Evolutionary conservation across 495 filamentous ascomycete genomes (phyloP), one percentile per base, ranked within the genome.

Genomic region (Neurospora sp.): DNA sequence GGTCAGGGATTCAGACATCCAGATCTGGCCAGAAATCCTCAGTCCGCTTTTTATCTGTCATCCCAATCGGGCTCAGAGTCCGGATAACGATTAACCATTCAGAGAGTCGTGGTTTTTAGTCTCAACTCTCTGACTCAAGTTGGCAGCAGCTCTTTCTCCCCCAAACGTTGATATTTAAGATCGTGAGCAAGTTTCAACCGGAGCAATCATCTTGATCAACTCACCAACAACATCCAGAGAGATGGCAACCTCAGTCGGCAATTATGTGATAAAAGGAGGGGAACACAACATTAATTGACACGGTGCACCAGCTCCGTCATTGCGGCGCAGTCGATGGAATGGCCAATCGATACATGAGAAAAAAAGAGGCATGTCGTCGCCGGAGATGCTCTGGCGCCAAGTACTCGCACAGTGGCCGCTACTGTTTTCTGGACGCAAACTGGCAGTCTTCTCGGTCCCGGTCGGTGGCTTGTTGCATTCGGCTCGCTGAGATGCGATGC

Each of bases 381-480:
- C 16, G 9, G 69, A 44, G 69, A 46, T n/a, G 71, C 68, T 71
- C 70, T 71, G 40, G 69, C 31, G 9, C 37, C 68, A 76, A 74
- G 76, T 76, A 76, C 74, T 69, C 37, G 7, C 77, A 79, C 77
- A 79, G 77, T 79, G 72, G 39, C 38, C 39, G 37, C 27, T 44
- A 39, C 48, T 72, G 39, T 44, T 42, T 41, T 70, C 44, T 68
- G 38, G 69, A 78, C 76, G 77, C 75, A 74, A 39, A 39, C 41
- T 69, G 75, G 75, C 71, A 73, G 39, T n/a, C 41, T 65, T 73
- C 38, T 71, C 53, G 73, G 74, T 44, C 65, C 53, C 44, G 74
- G 31, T 74, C 70, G 38, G 22, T 72, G 71, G 71, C 41, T 69
- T 44, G 71, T 72, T 72, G 48, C 71, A 72, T 72, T 70, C 39